These are phyloP conservation scores for Yamadazyma olivae DNA, from an alignment of 805 yeast genomes.

Conservation along the genomic window DNA sequence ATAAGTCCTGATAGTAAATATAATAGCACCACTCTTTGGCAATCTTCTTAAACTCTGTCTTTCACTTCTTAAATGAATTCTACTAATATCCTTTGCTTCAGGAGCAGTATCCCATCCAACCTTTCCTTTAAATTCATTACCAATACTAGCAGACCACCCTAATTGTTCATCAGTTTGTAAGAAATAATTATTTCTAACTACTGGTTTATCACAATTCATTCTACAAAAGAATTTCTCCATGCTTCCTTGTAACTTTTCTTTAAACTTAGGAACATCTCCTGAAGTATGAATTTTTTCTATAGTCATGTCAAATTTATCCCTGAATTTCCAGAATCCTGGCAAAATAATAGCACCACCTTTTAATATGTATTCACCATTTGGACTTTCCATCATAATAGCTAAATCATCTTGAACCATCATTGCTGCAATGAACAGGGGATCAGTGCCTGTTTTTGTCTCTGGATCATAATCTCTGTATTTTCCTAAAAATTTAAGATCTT, in stretches of 20 bases:
- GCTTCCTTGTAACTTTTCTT: conserved; percentile 53
- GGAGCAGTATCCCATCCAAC: conserved; percentile 68
- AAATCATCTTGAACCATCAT: conserved; percentile 62
- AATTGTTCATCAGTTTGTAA: conserved; percentile 60
- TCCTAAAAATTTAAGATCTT: conserved; percentile 34
- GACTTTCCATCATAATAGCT: conserved; percentile 62
- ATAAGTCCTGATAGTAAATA: conserved; percentile 64
- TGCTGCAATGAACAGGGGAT: conserved; percentile 59
- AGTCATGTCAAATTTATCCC: conserved; percentile 56
- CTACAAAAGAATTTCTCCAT: conserved; percentile 66
- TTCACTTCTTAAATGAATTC: conserved; percentile 59
- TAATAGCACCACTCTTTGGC: conserved; percentile 55
- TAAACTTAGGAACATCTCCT: conserved; percentile 68
- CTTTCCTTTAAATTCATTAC: conserved; percentile 47
- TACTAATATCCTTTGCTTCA: conserved; percentile 43
- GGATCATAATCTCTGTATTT: conserved; percentile 22
- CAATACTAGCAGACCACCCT: conserved; percentile 66
- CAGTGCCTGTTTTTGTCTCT: conserved; percentile 27
- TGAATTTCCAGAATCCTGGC: conserved; percentile 70
- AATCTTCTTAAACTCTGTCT: conserved; percentile 61
- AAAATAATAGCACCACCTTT: conserved; percentile 61
- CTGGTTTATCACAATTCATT: conserved; percentile 56
- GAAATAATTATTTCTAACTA: conserved; percentile 66
- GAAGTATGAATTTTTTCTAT: conserved; percentile 57
- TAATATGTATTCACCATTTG: conserved; percentile 53